phyloP scores from a whole-genome alignment of 768 basidiomycete genomes.

The Galerina sulciceps region DNA sequence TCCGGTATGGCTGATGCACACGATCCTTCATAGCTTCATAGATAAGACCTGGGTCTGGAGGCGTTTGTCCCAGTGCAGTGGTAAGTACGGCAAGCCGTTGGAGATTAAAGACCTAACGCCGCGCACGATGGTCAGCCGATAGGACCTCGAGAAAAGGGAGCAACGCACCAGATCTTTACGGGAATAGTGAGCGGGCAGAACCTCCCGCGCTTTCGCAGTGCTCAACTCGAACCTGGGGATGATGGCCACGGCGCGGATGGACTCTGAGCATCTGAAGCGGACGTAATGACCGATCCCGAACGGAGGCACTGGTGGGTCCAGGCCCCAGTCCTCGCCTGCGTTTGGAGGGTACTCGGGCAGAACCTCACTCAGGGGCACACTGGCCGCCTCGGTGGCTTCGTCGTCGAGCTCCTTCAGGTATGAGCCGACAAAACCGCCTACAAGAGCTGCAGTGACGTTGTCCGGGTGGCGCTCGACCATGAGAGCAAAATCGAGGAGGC shows the following conservation, averaged over 20 bases:
- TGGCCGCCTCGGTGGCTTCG: slow-evolving; percentile 79
- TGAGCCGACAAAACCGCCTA: slow-evolving; percentile 96
- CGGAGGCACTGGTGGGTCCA: slow-evolving; percentile 87
- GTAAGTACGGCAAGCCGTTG: slow-evolving; percentile 96
- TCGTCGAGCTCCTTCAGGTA: slow-evolving; percentile 91
- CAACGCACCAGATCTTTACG: slow-evolving; percentile 85
- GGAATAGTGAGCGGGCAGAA: slow-evolving; percentile 83
- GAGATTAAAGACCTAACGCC: slow-evolving; percentile 88
- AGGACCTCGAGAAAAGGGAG: not conserved
- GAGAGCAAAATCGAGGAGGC: slow-evolving; percentile 92
- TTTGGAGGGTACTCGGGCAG: slow-evolving; percentile 95
- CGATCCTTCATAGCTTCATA: slow-evolving; percentile 99
- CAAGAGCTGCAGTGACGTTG: slow-evolving; percentile 96
- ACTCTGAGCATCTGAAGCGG: slow-evolving; percentile 82
- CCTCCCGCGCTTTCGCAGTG: slow-evolving; percentile 91
- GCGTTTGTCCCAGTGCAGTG: slow-evolving; percentile 86
- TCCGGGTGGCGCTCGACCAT: slow-evolving; percentile 99
- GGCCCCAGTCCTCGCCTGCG: slow-evolving; percentile 90
- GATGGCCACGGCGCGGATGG: slow-evolving; percentile 91
- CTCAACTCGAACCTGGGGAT: slow-evolving; percentile 96
- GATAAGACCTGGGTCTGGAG: slow-evolving; percentile 94
- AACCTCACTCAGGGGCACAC: slow-evolving; percentile 94
- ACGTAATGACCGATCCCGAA: slow-evolving; percentile 93
- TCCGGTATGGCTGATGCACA: slow-evolving; percentile 96
- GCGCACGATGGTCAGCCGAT: not conserved